Base-by-base conservation (phyloP, 345 rosid species). In the Rhizophora apiculata region DNA sequence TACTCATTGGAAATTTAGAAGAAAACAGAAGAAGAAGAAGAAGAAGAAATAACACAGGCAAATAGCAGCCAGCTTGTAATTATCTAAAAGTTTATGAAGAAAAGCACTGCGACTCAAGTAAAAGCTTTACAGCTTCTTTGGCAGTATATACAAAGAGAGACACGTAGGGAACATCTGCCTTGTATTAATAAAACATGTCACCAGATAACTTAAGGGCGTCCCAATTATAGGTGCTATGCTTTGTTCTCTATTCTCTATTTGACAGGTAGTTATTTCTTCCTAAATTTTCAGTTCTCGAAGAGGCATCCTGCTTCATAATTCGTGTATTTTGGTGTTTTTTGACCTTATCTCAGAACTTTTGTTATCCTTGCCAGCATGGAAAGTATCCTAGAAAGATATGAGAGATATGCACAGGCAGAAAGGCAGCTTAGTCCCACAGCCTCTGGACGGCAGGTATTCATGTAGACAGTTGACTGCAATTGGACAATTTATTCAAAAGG, bases 371-470 rank as follows among this genome's bases (percentile, higher is more conserved):
- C 20, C 71, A 68, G 71, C 54, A 57, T 68, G 71, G 71, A 58
- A 37, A 46, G 39, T 7, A 68, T 58, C 39, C 43, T 68, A 29
- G 55, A 68, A 58, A 68, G 71, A 54, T 68, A 68, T 6, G 71
- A 68, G 19, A 68, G 39, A 39, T 27, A 10, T 19, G 6, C 63
- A 27, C 20, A 20, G 21, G 21, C 63, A 39, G 71, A 56, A 37
- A 10, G 30, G 32, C 46, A 60, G 6, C 26, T 15, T 37, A 37
- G 0, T 16, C 57, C 64, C 26, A 10, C 48, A 27, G 59, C 61
- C 1, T 31, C 48, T 30, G 51, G 60, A 46, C 21, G 6, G 29
- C 65, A 69, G 65, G 65, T 59, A 56, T n/a, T 30, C 1, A 15
- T 43, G 19, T 3, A 43, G 49, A 13, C 19, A 3, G 16, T 43